phyloP scores from a whole-genome alignment of 306 rosid species.

The Astragalus membranaceus region DNA sequence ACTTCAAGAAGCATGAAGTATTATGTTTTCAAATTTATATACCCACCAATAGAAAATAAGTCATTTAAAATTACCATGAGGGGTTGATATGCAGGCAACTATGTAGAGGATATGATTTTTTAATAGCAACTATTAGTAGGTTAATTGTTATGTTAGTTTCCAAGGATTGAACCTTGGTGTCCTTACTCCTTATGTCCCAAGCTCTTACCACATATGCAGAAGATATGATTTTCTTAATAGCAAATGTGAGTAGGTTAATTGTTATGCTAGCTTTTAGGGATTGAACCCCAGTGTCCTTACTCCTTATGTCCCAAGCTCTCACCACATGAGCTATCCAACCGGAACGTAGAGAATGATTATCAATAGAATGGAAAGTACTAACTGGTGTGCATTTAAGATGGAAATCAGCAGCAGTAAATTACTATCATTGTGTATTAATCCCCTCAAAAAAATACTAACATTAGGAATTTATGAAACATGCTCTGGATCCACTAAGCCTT shows the following conservation, averaged over 20 bases:
- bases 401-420: conserved; percentile 8
- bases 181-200: too few relatives aligned
- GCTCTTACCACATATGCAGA: too few relatives aligned
- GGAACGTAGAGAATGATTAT: neutral
- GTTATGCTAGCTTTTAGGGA: too few relatives aligned
- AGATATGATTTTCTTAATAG: too few relatives aligned
- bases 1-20: conserved; percentile 8
- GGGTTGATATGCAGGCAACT: neutral
- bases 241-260: too few relatives aligned
- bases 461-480: too few relatives aligned
- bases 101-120: neutral
- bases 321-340: too few relatives aligned
- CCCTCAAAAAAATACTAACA: neutral
- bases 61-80: neutral
- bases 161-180: too few relatives aligned
- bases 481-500: neutral
- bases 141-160: too few relatives aligned
- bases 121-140: too few relatives aligned
- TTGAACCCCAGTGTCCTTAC: too few relatives aligned
- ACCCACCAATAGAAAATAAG: neutral
- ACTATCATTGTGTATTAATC: neutral
- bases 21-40: neutral
- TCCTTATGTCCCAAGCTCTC: too few relatives aligned
- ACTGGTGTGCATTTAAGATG: neutral
- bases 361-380: neutral